These are phyloP conservation scores for Sporothrix brasiliensis DNA, from an alignment of 2,329 filamentous ascomycete genomes.

Conservation along the genomic window DNA sequence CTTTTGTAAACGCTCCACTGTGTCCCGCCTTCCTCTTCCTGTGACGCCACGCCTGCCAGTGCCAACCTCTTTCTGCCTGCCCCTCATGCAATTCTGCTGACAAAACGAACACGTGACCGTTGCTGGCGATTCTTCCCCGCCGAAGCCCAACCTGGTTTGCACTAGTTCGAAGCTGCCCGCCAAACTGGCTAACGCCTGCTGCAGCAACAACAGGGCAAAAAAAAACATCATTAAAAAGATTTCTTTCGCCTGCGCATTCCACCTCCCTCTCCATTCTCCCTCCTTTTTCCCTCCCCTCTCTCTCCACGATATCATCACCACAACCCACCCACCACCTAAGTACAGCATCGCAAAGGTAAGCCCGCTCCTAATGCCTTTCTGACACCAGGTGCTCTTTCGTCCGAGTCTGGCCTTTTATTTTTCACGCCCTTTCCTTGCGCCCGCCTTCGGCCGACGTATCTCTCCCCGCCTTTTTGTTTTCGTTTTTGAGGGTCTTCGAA, in stretches of 20 bases:
- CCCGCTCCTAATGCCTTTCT: not conserved
- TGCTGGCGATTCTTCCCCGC: conserved; percentile 25
- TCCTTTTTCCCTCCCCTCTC: conserved; percentile 22
- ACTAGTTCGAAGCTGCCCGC: conserved; percentile 29
- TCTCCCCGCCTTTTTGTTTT: conserved; percentile 30
- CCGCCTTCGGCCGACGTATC: not conserved
- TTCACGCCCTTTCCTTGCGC: conserved; percentile 11
- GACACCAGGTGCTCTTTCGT: not conserved
- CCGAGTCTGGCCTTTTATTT: not conserved
- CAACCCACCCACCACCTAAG: conserved; percentile 22
- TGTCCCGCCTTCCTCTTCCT: conserved; percentile 4
- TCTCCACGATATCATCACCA: conserved; percentile 31
- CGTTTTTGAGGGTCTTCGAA: not conserved
- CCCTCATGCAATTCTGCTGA: conserved; percentile 17
- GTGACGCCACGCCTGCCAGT: not conserved
- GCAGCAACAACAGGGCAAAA: conserved; percentile 32
- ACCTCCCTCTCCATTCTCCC: conserved; percentile 19
- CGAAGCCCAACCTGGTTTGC: conserved; percentile 34
- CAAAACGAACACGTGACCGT: conserved; percentile 32
- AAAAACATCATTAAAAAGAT: conserved; percentile 37
- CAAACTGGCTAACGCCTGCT: conserved; percentile 32
- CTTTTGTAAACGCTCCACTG: not conserved
- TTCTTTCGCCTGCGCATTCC: conserved; percentile 31
- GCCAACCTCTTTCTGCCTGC: conserved; percentile 15
- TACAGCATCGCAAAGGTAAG: conserved; percentile 34